Conservation (phyloP, 1,284 basidiomycete species). For the Sporisorium sorghi region DNA sequence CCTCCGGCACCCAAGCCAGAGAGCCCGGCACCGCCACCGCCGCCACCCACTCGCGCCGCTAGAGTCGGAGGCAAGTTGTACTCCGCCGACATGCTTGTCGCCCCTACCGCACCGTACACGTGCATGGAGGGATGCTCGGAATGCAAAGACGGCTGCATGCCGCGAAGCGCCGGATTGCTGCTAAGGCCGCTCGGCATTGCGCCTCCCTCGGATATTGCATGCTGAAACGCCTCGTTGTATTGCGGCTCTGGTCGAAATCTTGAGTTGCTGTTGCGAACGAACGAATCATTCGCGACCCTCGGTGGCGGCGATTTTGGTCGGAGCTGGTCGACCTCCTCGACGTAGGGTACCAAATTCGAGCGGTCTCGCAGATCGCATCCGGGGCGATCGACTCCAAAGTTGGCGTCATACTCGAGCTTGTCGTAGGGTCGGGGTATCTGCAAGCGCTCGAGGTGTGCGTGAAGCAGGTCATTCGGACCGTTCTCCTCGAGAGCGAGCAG, state of each 20-base stretch:
- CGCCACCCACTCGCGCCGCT: slow-evolving; percentile 7
- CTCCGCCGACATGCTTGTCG: not conserved
- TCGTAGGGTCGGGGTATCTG: slow-evolving; percentile 43
- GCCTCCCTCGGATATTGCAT: not conserved
- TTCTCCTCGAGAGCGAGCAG: slow-evolving; percentile 11
- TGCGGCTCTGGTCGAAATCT: slow-evolving; percentile 4
- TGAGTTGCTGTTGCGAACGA: slow-evolving; percentile 2
- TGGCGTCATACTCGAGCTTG: slow-evolving; percentile 49
- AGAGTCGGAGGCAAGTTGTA: not conserved
- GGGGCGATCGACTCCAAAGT: slow-evolving; percentile 60
- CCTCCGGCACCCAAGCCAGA: slow-evolving; percentile 65
- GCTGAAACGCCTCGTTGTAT: slow-evolving; percentile 3
- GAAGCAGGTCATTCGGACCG: slow-evolving; percentile 3
- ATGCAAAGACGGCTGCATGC: slow-evolving; percentile 10
- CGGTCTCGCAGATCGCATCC: slow-evolving; percentile 57
- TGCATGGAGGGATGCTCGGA: not conserved
- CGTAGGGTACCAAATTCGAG: slow-evolving; percentile 59
- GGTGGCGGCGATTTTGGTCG: slow-evolving; percentile 62
- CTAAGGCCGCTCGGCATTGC: slow-evolving; percentile 40
- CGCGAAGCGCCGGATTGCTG: slow-evolving; percentile 30
- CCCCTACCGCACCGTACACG: not conserved
- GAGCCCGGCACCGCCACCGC: slow-evolving; percentile 52
- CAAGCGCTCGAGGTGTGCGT: slow-evolving; percentile 16
- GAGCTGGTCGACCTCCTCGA: slow-evolving; percentile 55
- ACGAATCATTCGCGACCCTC: slow-evolving; percentile 8